These are phyloP conservation scores for Gleditsia sinensis DNA, from an alignment of 306 rosid genomes.

Conservation along the genomic window DNA sequence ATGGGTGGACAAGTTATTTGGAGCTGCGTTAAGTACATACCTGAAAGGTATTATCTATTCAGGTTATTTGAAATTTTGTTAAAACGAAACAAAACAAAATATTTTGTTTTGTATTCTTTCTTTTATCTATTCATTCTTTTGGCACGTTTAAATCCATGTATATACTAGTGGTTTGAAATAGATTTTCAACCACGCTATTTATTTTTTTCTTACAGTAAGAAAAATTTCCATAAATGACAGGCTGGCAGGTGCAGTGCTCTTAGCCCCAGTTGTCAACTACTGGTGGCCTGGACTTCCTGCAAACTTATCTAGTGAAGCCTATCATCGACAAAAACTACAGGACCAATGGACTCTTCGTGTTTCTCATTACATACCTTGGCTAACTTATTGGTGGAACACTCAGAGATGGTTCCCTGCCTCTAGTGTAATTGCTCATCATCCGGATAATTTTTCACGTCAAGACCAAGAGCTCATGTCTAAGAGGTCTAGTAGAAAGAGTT, in stretches of 20 bases:
- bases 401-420: slow-evolving; percentile 75
- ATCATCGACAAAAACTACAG: slow-evolving; percentile 28
- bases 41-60: slow-evolving; percentile 62
- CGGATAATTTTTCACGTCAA: slow-evolving; percentile 34
- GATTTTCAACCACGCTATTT: background rate
- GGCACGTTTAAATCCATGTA: background rate
- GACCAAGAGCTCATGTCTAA: slow-evolving; percentile 29
- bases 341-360: slow-evolving; percentile 86
- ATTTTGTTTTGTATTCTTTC: background rate
- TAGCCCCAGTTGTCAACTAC: slow-evolving; percentile 72
- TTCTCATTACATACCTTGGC: slow-evolving; percentile 78
- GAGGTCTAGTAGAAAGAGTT: background rate
- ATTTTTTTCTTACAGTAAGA: slow-evolving; percentile 14
- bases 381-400: slow-evolving; percentile 92
- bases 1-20: slow-evolving; percentile 86
- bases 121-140: background rate
- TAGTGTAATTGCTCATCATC: slow-evolving; percentile 7
- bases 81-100: background rate
- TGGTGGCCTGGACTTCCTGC: slow-evolving; percentile 89
- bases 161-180: slow-evolving; percentile 6
- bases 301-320: slow-evolving; percentile 62
- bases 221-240: slow-evolving; percentile 42
- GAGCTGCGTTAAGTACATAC: slow-evolving; percentile 85
- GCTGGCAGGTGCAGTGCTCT: slow-evolving; percentile 75
- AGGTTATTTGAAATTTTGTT: slow-evolving; percentile 1